Evolutionary conservation across 257 asterid genomes (phyloP).

Genomic region (Phtheirospermum japonicum): DNA sequence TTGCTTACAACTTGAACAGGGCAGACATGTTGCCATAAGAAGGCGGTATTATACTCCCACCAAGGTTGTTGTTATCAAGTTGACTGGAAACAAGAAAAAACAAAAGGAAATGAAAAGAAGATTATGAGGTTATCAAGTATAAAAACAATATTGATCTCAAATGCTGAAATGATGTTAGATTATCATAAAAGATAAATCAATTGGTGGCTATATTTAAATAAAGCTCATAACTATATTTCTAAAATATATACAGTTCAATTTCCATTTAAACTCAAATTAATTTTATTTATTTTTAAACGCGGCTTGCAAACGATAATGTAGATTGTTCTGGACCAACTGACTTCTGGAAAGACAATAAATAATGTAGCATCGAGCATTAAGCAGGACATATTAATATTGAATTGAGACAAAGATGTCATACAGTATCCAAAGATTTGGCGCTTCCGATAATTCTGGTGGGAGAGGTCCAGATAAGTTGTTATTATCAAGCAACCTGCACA

Average conservation of each 20-base stretch:
- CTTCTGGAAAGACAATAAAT: slow-evolving; percentile 11
- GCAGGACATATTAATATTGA: slow-evolving; percentile 13
- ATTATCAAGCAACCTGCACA: slow-evolving; percentile 91
- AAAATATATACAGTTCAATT: not conserved
- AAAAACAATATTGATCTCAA: not conserved
- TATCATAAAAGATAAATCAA: slow-evolving; percentile 6
- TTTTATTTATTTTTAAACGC: not conserved
- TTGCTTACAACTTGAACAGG: slow-evolving; percentile 76
- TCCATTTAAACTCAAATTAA: not conserved
- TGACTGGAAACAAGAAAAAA: slow-evolving; percentile 53
- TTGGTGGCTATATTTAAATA: slow-evolving; percentile 4
- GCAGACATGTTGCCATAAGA: slow-evolving; percentile 67
- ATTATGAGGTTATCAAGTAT: too few relatives aligned
- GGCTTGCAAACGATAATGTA: not conserved
- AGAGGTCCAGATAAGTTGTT: slow-evolving; percentile 88
- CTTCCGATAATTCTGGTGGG: slow-evolving; percentile 71
- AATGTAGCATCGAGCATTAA: slow-evolving; percentile 13
- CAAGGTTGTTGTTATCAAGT: slow-evolving; percentile 81
- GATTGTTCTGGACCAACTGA: slow-evolving; percentile 6
- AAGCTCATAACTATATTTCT: not conserved
- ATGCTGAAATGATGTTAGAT: not conserved
- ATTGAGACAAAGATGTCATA: slow-evolving; percentile 38
- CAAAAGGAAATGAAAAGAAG: not conserved
- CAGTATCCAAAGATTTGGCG: slow-evolving; percentile 69
- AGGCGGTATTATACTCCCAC: slow-evolving; percentile 63